Evolutionary conservation across 2,329 filamentous ascomycete species (phyloP), one percentile per base, ranked within the genome.

Genomic region (Neurospora crassa): DNA sequence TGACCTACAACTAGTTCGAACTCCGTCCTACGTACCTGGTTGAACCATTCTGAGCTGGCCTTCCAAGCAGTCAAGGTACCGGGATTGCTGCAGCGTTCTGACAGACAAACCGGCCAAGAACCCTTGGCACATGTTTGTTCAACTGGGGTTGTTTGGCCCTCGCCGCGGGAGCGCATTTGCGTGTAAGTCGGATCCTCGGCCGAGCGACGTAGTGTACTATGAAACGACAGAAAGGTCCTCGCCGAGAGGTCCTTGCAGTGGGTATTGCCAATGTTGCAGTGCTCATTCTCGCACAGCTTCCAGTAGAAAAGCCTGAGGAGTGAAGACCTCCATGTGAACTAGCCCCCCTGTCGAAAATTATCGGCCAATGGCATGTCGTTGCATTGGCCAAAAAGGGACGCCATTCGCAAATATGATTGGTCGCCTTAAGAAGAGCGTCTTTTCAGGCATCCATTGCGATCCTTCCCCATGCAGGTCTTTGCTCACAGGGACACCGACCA

Each of bases 361-460:
- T 20, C 34, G 29, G n/a, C 70, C 68, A 71, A 71, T 71, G 29
- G 68, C 34, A 37, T 24, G 29, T 29, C 37, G 34, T 40, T 67
- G 20, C 20, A 69, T 59, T 29, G 47, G 20, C 34, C 68, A 40
- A 70, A 70, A 37, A 40, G 68, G 45, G 41, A 70, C 70, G 41
- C 29, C 67, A 72, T 70, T 34, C 53, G 43, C 40, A 18, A 29
- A 41, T 59, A 20, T 34, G 11, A 73, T 73, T 73, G 72, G 72
- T 69, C 72, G 72, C 72, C 72, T 72, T 73, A 70, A 70, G 71
- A 70, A 43, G 41, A 34, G 47, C 29, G 68, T 20, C 72, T 73
- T 71, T 71, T 73, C 72, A 73, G 72, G 72, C 72, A 73, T 63
- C 53, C 53, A 63, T 63, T 63, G 71, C 72, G 63, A 71, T 63